A percentile compares a stretch with the other conserved stretches of the same genome.
phyloP scores from a whole-genome alignment of 1,139 yeast genomes.

The Pichia sp. region DNA sequence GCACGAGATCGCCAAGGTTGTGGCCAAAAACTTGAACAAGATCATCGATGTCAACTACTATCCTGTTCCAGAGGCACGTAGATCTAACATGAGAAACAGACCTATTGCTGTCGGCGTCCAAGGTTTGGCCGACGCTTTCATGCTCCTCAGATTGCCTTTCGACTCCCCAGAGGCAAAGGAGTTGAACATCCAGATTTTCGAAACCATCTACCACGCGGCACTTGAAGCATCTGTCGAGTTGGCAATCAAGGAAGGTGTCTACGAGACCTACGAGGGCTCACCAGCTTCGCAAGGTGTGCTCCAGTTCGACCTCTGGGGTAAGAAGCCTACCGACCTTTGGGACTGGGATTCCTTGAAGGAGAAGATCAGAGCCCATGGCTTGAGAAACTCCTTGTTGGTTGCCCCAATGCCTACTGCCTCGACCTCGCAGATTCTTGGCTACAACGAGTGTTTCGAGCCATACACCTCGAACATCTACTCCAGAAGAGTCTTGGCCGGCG shows the following conservation, averaged over 20 bases:
- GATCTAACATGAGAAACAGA: constrained; percentile 52
- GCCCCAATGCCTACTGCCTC: constrained; percentile 69
- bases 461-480: constrained; percentile 56
- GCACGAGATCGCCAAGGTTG: constrained; percentile 51
- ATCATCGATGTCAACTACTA: constrained; percentile 55
- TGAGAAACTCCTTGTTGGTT: constrained; percentile 55
- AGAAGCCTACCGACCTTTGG: constrained; percentile 52
- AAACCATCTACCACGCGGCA: constrained; percentile 58
- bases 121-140: constrained; percentile 58
- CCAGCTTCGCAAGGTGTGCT: constrained; percentile 56
- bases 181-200: constrained; percentile 55
- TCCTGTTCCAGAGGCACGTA: constrained; percentile 51
- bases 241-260: constrained; percentile 45
- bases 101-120: constrained; percentile 64
- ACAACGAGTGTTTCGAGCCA: constrained; percentile 61
- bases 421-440: constrained; percentile 57
- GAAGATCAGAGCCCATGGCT: constrained; percentile 43
- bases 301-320: constrained; percentile 56
- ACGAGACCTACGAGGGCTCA: constrained; percentile 49
- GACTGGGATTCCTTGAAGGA: constrained; percentile 53
- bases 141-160: constrained; percentile 53
- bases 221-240: constrained; percentile 54
- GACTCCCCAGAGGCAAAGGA: constrained; percentile 54
- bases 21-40: constrained; percentile 51
- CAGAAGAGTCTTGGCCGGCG: constrained; percentile 59